Evolutionary conservation across 768 basidiomycete genomes (phyloP), one percentile per base, ranked within the genome.

Genomic region (Tubosaeta sp.): DNA sequence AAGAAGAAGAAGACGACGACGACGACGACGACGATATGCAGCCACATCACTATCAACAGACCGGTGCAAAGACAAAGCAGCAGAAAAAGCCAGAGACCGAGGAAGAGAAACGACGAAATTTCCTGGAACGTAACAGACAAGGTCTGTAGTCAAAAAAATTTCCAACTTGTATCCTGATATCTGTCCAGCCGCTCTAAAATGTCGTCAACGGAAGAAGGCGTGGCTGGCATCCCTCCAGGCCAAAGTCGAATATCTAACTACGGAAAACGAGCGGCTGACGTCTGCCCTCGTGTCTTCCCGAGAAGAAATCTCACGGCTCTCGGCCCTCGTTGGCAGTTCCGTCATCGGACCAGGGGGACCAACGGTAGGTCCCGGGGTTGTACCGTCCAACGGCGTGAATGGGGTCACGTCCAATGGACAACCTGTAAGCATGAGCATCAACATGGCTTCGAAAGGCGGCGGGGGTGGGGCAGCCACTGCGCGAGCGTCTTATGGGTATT

Each of bases 191-290:
- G 96, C 96, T 6, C 83, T 98, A 59, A 98, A 98, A 73, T 99
- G 96, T 71, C 92, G 96, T 31, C 96, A 99, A 66, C 88, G 96
- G 52, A 99, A 99, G 73, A 99, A 99, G 70, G 93, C 93, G 5
- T 99, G 96, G 96, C 80, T 98, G 13, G 79, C 84, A 25, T 86
- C 90, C 55, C 77, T 99, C 16, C 96, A 99, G 69, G 82, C 86
- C 35, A 94, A 94, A 63, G 93, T 95, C 70, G 96, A 99, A 66
- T 89, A 76, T 59, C 81, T 99, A 35, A 75, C 79, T n/a, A 83
- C 86, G 57, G 96, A 99, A 71, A 99, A 99, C 71, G 95, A 98
- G 68, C 84, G 91, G 21, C 82, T 99, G 22, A 86, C 90, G 29
- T 77, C 82, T 9, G 93, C 93, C 9, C 84, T 97, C 24, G 84